phyloP scores from a whole-genome alignment of 1,284 basidiomycete species.

The Tilletia caries region DNA sequence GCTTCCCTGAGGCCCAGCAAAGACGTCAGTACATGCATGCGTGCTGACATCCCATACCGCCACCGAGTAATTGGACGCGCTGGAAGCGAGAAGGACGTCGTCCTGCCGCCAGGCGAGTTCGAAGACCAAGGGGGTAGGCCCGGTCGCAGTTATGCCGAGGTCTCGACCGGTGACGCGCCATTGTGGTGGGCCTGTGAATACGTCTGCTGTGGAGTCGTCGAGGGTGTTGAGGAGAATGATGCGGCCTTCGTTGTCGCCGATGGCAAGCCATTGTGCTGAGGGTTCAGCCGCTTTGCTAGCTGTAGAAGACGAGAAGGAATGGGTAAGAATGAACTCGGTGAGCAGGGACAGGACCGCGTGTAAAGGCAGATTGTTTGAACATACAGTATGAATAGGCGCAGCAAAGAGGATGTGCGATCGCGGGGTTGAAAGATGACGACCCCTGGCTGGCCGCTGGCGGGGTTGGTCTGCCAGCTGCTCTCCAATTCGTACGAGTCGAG shows the following conservation, averaged over 20 bases:
- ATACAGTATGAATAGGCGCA: slow-evolving; percentile 36
- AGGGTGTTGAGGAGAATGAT: slow-evolving; percentile 44
- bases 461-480: slow-evolving; percentile 16
- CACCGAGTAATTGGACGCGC: slow-evolving; percentile 44
- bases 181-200: background rate
- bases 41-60: slow-evolving; percentile 40
- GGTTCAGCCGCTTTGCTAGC: slow-evolving; percentile 28
- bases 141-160: slow-evolving; percentile 23
- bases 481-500: slow-evolving; percentile 15
- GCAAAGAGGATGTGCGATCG: slow-evolving; percentile 33
- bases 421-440: too few relatives aligned
- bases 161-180: slow-evolving; percentile 15
- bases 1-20: slow-evolving; percentile 36
- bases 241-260: slow-evolving; percentile 49
- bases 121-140: slow-evolving; percentile 32
- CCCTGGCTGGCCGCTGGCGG: too few relatives aligned
- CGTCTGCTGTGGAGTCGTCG: slow-evolving; percentile 22
- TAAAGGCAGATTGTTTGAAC: too few relatives aligned
- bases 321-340: background rate
- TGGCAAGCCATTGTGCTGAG: slow-evolving; percentile 44
- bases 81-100: slow-evolving; percentile 37
- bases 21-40: slow-evolving; percentile 30
- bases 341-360: too few relatives aligned
- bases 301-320: background rate
- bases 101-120: slow-evolving; percentile 45